phyloP scores from a whole-genome alignment of 2,329 filamentous ascomycete species.

The Sporothrix variecibatus region DNA sequence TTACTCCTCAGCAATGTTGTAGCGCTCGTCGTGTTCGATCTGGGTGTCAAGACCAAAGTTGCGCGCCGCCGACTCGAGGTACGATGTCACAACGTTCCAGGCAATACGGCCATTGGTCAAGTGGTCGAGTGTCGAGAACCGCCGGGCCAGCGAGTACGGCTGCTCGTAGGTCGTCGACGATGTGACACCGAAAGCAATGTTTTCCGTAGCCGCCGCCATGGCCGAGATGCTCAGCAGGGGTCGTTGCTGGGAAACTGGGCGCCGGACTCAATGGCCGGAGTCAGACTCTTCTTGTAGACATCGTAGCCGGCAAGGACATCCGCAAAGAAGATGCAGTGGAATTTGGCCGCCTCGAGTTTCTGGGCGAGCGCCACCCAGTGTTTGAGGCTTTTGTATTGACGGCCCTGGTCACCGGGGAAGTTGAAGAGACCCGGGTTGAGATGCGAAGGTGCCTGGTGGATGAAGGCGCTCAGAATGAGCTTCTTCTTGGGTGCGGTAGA shows the following conservation, averaged over 20 bases:
- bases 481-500: not conserved
- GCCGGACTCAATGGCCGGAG: slow-evolving; percentile 61
- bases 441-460: slow-evolving; percentile 2
- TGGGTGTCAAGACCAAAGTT: slow-evolving; percentile 28
- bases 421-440: slow-evolving; percentile 9
- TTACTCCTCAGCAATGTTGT: slow-evolving; percentile 33
- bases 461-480: slow-evolving; percentile 6
- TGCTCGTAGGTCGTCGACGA: slow-evolving; percentile 30
- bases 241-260: slow-evolving; percentile 74
- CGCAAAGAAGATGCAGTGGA: slow-evolving; percentile 63
- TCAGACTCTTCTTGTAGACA: slow-evolving; percentile 63
- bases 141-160: slow-evolving; percentile 30
- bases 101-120: slow-evolving; percentile 27
- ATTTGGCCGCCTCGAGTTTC: slow-evolving; percentile 61
- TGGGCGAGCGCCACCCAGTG: slow-evolving; percentile 64
- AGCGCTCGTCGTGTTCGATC: slow-evolving; percentile 33
- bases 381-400: slow-evolving; percentile 32
- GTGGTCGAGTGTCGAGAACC: slow-evolving; percentile 30
- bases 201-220: slow-evolving; percentile 32
- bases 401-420: slow-evolving; percentile 42
- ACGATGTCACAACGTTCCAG: slow-evolving; percentile 31
- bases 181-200: slow-evolving; percentile 31
- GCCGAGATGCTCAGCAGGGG: slow-evolving; percentile 50
- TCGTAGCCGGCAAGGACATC: slow-evolving; percentile 67
- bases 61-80: slow-evolving; percentile 30